Evolutionary conservation across 345 rosid genomes (phyloP).

Genomic region (Erodium maritimum): DNA sequence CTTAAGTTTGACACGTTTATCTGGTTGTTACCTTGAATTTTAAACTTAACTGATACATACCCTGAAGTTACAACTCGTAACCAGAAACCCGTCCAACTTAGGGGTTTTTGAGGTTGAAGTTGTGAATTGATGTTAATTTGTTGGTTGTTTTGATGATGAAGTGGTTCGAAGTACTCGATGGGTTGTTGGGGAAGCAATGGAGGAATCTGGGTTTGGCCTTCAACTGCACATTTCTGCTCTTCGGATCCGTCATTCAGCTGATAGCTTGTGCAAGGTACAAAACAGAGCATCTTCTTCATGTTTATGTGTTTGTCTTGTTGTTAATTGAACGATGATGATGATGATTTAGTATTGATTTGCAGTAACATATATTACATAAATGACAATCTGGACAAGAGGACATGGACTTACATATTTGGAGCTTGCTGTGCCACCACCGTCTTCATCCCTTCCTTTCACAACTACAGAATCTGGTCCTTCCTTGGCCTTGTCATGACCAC

Average conservation of each 20-base stretch:
- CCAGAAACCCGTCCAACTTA: too few species aligned
- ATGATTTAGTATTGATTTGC: conserved; percentile 8
- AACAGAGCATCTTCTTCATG: too few species aligned
- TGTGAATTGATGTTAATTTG: too few species aligned
- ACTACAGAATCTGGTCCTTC: conserved; percentile 97
- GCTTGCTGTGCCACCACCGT: conserved; percentile 99
- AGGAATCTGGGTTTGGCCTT: conserved; percentile 3
- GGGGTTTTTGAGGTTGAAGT: too few species aligned
- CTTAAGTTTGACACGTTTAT: too few species aligned
- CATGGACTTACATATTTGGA: conserved; percentile 98
- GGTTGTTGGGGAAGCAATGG: conserved; percentile 2
- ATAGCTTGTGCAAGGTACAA: conserved; percentile 4
- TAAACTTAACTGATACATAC: too few species aligned
- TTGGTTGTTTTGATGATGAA: not conserved
- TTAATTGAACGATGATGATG: too few species aligned
- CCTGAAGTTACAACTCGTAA: too few species aligned
- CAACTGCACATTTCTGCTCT: conserved; percentile 7
- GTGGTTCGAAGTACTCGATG: conserved; percentile 6
- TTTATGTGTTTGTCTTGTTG: too few species aligned
- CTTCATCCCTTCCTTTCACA: conserved; percentile 93
- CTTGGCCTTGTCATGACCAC: conserved; percentile 99
- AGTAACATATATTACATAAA: conserved; percentile 97
- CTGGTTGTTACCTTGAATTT: too few species aligned
- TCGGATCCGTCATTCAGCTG: conserved; percentile 2
- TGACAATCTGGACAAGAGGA: conserved; percentile 89